Evolutionary conservation across 257 asterid species (phyloP).

Genomic region (Petunia secreta): DNA sequence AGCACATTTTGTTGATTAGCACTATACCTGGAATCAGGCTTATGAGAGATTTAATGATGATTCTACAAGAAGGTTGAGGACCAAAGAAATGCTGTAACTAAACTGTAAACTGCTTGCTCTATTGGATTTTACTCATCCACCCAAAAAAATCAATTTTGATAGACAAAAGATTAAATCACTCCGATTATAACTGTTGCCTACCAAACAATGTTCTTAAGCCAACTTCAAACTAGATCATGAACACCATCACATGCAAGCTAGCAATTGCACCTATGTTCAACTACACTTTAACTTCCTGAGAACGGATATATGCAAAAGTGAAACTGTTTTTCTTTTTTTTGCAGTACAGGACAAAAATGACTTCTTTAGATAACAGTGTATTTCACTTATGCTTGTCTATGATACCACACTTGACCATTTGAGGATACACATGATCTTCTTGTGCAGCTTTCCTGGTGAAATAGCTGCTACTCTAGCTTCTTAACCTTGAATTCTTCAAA

Average conservation of each 20-base stretch:
- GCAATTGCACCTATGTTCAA: not conserved
- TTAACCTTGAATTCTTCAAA: not conserved
- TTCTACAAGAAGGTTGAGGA: no score
- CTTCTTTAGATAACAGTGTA: not conserved
- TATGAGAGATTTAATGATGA: no score
- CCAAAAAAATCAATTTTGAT: no score
- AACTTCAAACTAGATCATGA: not conserved
- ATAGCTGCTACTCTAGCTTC: not conserved
- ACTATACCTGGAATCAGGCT: no score
- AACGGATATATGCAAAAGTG: not conserved
- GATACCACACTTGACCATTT: not conserved
- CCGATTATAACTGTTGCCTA: no score
- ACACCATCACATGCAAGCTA: conserved; percentile 2
- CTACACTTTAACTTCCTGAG: not conserved
- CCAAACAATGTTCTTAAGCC: not conserved
- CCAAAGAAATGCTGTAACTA: no score
- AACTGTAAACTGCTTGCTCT: no score
- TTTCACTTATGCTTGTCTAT: not conserved
- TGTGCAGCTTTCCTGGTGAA: conserved; percentile 13
- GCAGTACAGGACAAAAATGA: not conserved
- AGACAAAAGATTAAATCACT: no score
- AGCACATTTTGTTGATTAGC: no score
- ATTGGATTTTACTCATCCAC: no score
- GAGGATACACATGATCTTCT: not conserved
- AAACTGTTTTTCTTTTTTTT: not conserved